Percentiles rank a stretch among this genome's conserved stretches.
Evolutionary conservation across 2,329 filamentous ascomycete genomes (phyloP).

Genomic region (Aspergillus eucalypticola): DNA sequence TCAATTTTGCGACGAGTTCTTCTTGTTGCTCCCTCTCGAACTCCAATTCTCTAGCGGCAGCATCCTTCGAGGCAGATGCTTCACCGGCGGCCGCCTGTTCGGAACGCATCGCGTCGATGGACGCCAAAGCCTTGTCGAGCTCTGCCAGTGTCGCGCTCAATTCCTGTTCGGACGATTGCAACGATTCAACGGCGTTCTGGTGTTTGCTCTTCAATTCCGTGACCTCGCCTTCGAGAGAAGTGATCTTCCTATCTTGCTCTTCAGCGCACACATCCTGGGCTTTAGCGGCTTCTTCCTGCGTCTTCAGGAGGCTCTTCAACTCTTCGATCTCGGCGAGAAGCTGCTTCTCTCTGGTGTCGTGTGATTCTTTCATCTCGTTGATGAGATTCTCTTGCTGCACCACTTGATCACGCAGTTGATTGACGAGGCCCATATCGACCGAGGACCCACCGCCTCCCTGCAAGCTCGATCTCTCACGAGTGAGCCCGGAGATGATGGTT

Average conservation of each 20-base stretch:
- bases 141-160: constrained; percentile 72
- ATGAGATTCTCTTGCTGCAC: constrained; percentile 83
- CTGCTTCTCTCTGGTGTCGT: constrained; percentile 73
- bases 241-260: constrained; percentile 60
- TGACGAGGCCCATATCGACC: constrained; percentile 88
- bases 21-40: constrained; percentile 60
- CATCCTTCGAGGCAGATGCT: constrained; percentile 36
- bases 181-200: constrained; percentile 65
- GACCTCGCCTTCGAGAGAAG: constrained; percentile 70
- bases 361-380: constrained; percentile 68
- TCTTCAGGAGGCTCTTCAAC: constrained; percentile 59
- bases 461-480: constrained; percentile 87
- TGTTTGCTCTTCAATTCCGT: constrained; percentile 76
- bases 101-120: constrained; percentile 50
- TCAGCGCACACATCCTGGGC: constrained; percentile 36
- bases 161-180: constrained; percentile 71
- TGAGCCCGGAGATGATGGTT: constrained; percentile 90
- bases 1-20: constrained; percentile 62
- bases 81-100: constrained; percentile 41
- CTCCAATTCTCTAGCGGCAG: constrained; percentile 49
- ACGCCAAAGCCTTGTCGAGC: constrained; percentile 66
- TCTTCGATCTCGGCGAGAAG: constrained; percentile 69
- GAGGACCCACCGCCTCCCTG: constrained; percentile 66
- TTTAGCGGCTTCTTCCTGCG: constrained; percentile 38
- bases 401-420: constrained; percentile 82